Conservation (phyloP, 164 flowering plant genomes). For the Tinospora cordifolia region DNA sequence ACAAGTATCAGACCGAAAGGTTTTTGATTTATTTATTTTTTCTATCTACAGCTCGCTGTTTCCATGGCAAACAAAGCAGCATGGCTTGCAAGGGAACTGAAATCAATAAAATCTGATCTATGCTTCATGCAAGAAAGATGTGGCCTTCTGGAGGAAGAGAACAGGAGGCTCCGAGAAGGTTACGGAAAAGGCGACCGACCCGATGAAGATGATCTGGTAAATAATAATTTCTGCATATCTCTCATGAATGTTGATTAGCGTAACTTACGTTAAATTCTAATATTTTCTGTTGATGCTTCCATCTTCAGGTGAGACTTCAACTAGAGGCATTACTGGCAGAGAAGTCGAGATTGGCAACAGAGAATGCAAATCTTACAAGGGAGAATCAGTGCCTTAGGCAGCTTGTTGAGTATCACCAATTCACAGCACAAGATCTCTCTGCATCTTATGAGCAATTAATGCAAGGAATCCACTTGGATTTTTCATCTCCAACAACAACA, state of each 20-base stretch:
- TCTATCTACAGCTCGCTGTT: no score
- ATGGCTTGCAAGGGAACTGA: no score
- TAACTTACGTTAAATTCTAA: neutral
- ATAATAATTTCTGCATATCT: neutral
- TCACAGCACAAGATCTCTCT: constrained; percentile 60
- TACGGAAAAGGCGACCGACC: no score
- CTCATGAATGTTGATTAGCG: neutral
- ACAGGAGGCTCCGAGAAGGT: constrained; percentile 15
- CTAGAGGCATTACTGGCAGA: constrained; percentile 85
- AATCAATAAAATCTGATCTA: constrained; percentile 28
- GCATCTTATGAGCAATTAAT: constrained; percentile 52
- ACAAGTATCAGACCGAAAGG: no score
- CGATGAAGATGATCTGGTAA: constrained; percentile 53
- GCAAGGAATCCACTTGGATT: constrained; percentile 58
- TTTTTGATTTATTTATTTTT: neutral
- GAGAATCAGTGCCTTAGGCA: constrained; percentile 89
- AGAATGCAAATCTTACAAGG: constrained; percentile 67
- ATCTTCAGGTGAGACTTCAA: constrained; percentile 82
- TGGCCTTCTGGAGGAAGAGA: constrained; percentile 38
- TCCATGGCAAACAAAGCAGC: no score
- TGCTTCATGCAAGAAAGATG: constrained; percentile 32
- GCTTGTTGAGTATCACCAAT: constrained; percentile 85
- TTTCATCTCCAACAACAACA: constrained; percentile 51
- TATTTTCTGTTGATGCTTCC: neutral
- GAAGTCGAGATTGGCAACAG: constrained; percentile 77